Conservation (phyloP, 2,329 filamentous ascomycete species). For the Albophoma yamanashiensis region DNA sequence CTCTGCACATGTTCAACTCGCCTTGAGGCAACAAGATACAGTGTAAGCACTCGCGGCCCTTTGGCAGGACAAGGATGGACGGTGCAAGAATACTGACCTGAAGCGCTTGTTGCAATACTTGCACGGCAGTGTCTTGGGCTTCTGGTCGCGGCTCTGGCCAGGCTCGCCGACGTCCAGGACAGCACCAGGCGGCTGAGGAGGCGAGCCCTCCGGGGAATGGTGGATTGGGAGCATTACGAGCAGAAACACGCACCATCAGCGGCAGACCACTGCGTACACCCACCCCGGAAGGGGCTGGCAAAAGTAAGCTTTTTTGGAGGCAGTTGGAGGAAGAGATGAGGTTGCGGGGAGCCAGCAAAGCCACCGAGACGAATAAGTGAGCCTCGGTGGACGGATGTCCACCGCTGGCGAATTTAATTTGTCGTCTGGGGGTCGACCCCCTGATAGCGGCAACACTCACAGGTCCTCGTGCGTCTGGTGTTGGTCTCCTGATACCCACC, state of each 20-base stretch:
- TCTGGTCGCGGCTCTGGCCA: slow-evolving; percentile 43
- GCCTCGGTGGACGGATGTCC: not conserved
- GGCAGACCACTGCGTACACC: slow-evolving; percentile 1
- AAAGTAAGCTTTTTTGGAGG: not conserved
- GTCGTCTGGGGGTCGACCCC: not conserved
- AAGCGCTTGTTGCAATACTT: slow-evolving; percentile 54
- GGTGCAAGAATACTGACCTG: slow-evolving; percentile 32
- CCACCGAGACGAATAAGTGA: not conserved
- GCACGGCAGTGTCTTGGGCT: slow-evolving; percentile 52
- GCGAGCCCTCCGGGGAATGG: slow-evolving; percentile 39
- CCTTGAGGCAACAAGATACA: slow-evolving; percentile 21
- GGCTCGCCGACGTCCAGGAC: slow-evolving; percentile 28
- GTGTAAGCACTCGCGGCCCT: slow-evolving; percentile 9
- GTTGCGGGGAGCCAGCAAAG: not conserved
- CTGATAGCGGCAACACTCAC: not conserved
- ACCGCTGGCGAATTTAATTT: not conserved
- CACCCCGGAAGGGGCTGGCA: not conserved
- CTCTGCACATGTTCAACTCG: slow-evolving; percentile 55
- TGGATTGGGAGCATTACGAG: slow-evolving; percentile 41
- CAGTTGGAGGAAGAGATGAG: slow-evolving; percentile 2
- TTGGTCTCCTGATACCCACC: not conserved
- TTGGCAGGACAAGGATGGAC: slow-evolving; percentile 1
- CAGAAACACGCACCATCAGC: slow-evolving; percentile 4
- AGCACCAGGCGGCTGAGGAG: slow-evolving; percentile 17
- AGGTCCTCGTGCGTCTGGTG: not conserved